Evolutionary conservation across 306 rosid species (phyloP).

Genomic region (Trichosanthes truncata): DNA sequence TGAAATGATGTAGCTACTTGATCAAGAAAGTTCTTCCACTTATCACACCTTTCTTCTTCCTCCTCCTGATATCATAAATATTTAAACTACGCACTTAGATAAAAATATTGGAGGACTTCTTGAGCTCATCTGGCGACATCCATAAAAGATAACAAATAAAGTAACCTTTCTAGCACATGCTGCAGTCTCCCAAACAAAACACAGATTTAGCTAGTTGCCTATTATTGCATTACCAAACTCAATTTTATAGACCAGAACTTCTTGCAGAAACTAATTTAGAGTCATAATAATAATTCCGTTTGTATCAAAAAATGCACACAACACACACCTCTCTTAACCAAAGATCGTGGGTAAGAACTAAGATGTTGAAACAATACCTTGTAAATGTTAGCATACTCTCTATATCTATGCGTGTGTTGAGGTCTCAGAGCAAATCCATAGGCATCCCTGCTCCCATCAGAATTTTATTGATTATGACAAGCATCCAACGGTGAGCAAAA

Average conservation of each 20-base stretch:
- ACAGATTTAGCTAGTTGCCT: background rate
- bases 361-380: conserved; percentile 38
- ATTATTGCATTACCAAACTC: background rate
- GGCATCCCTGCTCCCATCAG: conserved; percentile 47
- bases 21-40: conserved; percentile 70
- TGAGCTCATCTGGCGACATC: background rate
- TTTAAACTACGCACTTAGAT: conserved; percentile 6
- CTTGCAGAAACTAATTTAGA: background rate
- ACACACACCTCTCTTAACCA: background rate
- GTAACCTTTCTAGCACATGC: background rate
- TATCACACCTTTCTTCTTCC: conserved; percentile 67
- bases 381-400: conserved; percentile 56
- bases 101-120: background rate
- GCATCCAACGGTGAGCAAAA: background rate
- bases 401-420: conserved; percentile 68
- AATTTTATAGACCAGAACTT: background rate
- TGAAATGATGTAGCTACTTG: conserved; percentile 30
- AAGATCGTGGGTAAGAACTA: background rate
- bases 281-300: background rate
- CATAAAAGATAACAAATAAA: background rate
- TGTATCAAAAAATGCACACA: background rate
- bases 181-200: background rate
- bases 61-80: conserved; percentile 58
- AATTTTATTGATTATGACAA: background rate
- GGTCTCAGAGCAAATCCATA: conserved; percentile 97